These are phyloP conservation scores for Eucalyptus marginata DNA, from an alignment of 345 rosid genomes.

Conservation along the genomic window DNA sequence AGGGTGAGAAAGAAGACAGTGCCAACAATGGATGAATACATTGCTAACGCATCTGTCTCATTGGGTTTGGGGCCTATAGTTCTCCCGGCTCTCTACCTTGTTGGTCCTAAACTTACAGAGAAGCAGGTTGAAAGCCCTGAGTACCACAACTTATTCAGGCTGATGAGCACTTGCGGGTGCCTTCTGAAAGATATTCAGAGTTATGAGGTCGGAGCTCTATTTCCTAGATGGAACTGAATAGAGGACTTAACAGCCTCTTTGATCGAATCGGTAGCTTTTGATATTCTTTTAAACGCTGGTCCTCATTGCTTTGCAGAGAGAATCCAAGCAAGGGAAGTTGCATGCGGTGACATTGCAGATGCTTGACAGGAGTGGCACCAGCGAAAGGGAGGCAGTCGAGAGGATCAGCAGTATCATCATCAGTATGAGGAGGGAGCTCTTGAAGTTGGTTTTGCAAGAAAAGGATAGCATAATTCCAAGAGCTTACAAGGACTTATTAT, in stretches of 20 bases:
- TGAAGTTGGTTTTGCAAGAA: slow-evolving; percentile 44
- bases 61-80: slow-evolving; percentile 79
- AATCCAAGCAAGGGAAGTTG: slow-evolving; percentile 55
- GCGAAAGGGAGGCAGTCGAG: slow-evolving; percentile 26
- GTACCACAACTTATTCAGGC: slow-evolving; percentile 27
- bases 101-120: slow-evolving; percentile 58
- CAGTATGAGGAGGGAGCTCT: slow-evolving; percentile 28
- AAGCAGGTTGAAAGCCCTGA: slow-evolving; percentile 22
- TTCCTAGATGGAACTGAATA: not conserved
- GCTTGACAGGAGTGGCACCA: slow-evolving; percentile 8
- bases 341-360: slow-evolving; percentile 53
- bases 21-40: slow-evolving; percentile 64
- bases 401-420: slow-evolving; percentile 16
- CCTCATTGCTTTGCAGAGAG: slow-evolving; percentile 31
- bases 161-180: slow-evolving; percentile 71
- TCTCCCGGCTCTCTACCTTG: slow-evolving; percentile 57
- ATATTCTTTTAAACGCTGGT: not conserved
- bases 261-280: not conserved
- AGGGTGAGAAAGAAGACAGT: slow-evolving; percentile 40
- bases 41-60: slow-evolving; percentile 48
- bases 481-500: slow-evolving; percentile 56
- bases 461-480: slow-evolving; percentile 43
- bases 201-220: slow-evolving; percentile 29
- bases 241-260: not conserved
- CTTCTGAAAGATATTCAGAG: slow-evolving; percentile 69